phyloP scores from a whole-genome alignment of 2,329 filamentous ascomycete species.

The Ophiostoma triangulosporum region DNA sequence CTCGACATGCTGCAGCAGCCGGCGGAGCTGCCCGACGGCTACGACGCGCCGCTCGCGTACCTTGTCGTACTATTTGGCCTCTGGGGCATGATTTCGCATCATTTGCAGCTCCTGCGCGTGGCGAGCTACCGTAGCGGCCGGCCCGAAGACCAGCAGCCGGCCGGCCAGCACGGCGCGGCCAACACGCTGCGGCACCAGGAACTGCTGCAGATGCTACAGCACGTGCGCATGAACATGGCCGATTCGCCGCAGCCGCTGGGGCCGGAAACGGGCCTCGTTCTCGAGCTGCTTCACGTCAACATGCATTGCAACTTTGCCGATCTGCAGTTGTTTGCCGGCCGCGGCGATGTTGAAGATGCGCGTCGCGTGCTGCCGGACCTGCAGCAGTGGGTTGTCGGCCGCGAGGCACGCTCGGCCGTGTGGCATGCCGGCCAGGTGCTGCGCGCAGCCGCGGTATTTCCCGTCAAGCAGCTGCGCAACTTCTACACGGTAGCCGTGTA shows the following conservation, averaged over 20 bases:
- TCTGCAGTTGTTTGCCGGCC: constrained; percentile 52
- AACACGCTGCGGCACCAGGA: constrained; percentile 39
- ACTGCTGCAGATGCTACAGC: constrained; percentile 42
- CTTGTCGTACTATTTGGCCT: constrained; percentile 4
- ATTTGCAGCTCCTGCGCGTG: constrained; percentile 3
- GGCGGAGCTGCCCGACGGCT: constrained; percentile 4
- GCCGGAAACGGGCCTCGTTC: constrained; percentile 26
- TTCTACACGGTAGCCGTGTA: constrained; percentile 58
- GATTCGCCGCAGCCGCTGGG: background rate
- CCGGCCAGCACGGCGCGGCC: background rate
- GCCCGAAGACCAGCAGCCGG: background rate
- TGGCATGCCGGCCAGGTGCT: constrained; percentile 15
- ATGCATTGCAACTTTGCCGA: constrained; percentile 52
- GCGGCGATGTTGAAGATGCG: constrained; percentile 53
- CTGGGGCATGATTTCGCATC: constrained; percentile 10
- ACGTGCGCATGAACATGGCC: constrained; percentile 20
- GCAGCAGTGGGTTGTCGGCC: constrained; percentile 10
- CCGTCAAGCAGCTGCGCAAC: constrained; percentile 41
- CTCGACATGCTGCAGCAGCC: constrained; percentile 7
- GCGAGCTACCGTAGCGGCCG: background rate
- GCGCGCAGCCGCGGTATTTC: constrained; percentile 14
- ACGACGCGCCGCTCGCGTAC: background rate
- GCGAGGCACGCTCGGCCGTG: constrained; percentile 9
- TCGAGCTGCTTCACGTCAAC: constrained; percentile 47
- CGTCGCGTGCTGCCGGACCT: constrained; percentile 19